A percentile compares a stretch with the other conserved stretches of the same genome.
Evolutionary conservation across 2,329 filamentous ascomycete species (phyloP).

Genomic region (Podosphaera xanthii): DNA sequence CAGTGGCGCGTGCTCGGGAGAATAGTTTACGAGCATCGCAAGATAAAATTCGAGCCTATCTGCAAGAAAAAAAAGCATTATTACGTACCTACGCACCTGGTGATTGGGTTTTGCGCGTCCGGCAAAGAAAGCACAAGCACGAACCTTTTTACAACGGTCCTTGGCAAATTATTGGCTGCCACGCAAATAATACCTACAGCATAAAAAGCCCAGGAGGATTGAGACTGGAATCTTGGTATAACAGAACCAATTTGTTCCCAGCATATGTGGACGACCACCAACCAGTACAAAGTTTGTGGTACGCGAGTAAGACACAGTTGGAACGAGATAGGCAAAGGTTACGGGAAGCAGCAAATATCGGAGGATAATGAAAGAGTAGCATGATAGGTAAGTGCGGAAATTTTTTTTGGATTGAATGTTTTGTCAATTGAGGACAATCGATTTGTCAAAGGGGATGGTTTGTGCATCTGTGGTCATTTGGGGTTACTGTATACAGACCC

Average conservation of each 20-base stretch:
- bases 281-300: neutral
- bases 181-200: neutral
- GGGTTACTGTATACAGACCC: too few relatives aligned
- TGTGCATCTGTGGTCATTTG: too few relatives aligned
- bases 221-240: neutral
- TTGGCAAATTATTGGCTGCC: neutral
- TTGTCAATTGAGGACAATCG: too few relatives aligned
- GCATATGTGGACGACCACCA: neutral
- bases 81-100: neutral
- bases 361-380: too few relatives aligned
- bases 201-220: neutral
- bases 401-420: too few relatives aligned
- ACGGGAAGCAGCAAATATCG: neutral
- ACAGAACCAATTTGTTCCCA: neutral
- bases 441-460: too few relatives aligned
- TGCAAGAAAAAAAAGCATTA: neutral
- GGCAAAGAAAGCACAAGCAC: neutral
- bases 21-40: neutral
- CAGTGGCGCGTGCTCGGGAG: neutral
- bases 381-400: too few relatives aligned
- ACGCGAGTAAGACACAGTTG: neutral
- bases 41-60: neutral
- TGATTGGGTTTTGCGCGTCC: neutral
- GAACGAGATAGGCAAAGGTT: neutral
- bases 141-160: neutral